Base-by-base conservation (phyloP, 768 basidiomycete species). In the Xerocomus potaroensis region DNA sequence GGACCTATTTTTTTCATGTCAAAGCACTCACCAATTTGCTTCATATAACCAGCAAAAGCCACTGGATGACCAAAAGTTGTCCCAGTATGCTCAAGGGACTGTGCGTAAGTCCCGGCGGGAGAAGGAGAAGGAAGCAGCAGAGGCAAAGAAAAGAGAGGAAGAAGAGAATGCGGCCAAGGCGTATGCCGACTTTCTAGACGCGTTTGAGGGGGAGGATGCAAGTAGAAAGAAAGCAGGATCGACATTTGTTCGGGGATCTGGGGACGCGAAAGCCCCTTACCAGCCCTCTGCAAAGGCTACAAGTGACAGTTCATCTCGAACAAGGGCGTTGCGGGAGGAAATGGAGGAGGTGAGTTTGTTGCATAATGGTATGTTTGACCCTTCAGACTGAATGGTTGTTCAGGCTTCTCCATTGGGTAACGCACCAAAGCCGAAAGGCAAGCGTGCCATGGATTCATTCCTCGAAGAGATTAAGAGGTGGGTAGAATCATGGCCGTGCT, bases 401-500 rank as follows among this genome's bases (percentile, higher is more conserved):
- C 42, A 84, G 77, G 73, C 76, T 0, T 77, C 79, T n/a, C 83
- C 88, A 19, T 80, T 84, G 12, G 49, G 64, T 19, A 61, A 59
- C 48, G 70, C 64, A 5, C 77, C 83, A 1, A 91, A 83, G 62
- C 84, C 89, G 0, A 96, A 91, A 64, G 96, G 96, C 3, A 96
- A 91, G 64, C 81, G 95, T 41, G 91, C 89, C 1, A 98, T 98
- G 91, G 94, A 97, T 66, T 69, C 84, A 2, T 99, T 98, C 63
- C 72, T 99, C 41, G 93, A 96, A 58, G 93, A 99, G 70, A 91
- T 99, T 49, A 98, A 98, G 70, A 80, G 80, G 95, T 87, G 38
- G 18, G 72, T 52, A 5, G 26, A 15, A 9, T n/a, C 6, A 8
- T 43, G 19, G 21, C 1, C 21, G 48, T 41, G 24, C 15, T 12